phyloP scores from a whole-genome alignment of 345 rosid species.

The Murraya koenigii region DNA sequence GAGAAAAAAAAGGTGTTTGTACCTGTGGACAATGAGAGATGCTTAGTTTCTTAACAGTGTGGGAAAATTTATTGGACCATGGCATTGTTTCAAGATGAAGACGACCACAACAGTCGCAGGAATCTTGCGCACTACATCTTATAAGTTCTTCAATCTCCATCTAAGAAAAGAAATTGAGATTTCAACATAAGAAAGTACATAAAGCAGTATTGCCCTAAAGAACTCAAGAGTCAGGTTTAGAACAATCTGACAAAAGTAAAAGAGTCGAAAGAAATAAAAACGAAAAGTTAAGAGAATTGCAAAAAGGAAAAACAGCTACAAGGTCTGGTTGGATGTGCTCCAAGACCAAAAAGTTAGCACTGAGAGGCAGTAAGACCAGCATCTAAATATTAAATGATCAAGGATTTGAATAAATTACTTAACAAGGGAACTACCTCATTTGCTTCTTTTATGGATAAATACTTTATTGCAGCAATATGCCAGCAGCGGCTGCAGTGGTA shows the following conservation, averaged over 20 bases:
- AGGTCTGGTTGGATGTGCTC: not conserved
- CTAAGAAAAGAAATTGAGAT: slow-evolving; percentile 28
- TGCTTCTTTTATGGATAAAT: slow-evolving; percentile 41
- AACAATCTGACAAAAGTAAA: not conserved
- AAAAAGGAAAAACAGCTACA: slow-evolving; percentile 1
- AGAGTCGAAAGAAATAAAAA: not conserved
- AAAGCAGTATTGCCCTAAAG: not conserved
- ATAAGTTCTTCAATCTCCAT: slow-evolving; percentile 48
- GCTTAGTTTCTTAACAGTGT: slow-evolving; percentile 49
- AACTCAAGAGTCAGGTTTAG: not conserved
- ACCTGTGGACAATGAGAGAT: slow-evolving; percentile 80
- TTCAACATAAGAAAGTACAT: slow-evolving; percentile 1
- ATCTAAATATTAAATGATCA: not conserved
- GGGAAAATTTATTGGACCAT: slow-evolving; percentile 68
- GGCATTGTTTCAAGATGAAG: slow-evolving; percentile 51
- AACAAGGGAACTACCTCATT: slow-evolving; percentile 41
- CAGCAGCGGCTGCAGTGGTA: slow-evolving; percentile 78
- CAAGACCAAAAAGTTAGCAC: not conserved
- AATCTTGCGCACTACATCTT: slow-evolving; percentile 49
- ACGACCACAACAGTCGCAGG: slow-evolving; percentile 56
- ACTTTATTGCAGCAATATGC: slow-evolving; percentile 72
- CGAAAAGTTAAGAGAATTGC: not conserved
- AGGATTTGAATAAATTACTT: not conserved
- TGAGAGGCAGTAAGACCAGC: not conserved
- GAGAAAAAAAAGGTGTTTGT: slow-evolving; percentile 9